phyloP scores from a whole-genome alignment of 2,329 filamentous ascomycete species.

The Alternaria sp. region DNA sequence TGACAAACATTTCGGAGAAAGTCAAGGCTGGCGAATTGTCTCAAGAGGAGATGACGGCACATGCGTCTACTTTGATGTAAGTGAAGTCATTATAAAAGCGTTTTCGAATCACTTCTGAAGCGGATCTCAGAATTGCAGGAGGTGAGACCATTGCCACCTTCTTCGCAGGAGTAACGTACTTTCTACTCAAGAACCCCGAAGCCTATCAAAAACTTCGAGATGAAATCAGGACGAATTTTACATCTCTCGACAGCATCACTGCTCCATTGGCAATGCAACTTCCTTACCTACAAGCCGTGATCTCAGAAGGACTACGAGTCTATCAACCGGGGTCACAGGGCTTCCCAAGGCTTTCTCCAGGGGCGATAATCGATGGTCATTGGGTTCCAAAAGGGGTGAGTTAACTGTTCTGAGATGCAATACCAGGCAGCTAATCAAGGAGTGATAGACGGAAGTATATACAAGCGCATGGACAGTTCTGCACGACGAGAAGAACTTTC shows the following conservation, averaged over 20 bases:
- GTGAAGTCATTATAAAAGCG: not conserved
- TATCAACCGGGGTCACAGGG: not conserved
- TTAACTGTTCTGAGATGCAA: not conserved
- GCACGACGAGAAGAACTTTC: not conserved
- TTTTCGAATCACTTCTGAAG: not conserved
- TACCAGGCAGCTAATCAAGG: not conserved
- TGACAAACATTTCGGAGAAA: not conserved
- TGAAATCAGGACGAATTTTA: not conserved
- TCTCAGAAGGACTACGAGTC: not conserved
- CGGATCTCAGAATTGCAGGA: not conserved
- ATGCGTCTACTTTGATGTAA: constrained; percentile 3
- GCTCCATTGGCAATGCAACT: not conserved
- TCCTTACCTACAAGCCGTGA: not conserved
- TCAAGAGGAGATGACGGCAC: constrained; percentile 3
- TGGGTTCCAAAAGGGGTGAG: not conserved
- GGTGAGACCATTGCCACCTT: not conserved
- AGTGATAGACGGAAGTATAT: not conserved
- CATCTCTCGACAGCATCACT: not conserved
- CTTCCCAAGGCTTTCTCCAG: constrained; percentile 1
- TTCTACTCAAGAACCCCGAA: not conserved
- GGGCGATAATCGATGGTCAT: not conserved
- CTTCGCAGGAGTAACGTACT: not conserved
- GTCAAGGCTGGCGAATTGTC: not conserved
- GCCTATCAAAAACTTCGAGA: not conserved
- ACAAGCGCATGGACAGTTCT: not conserved